Evolutionary conservation across 2,329 filamentous ascomycete genomes (phyloP).

Genomic region (Penicillium sclerotigenum): DNA sequence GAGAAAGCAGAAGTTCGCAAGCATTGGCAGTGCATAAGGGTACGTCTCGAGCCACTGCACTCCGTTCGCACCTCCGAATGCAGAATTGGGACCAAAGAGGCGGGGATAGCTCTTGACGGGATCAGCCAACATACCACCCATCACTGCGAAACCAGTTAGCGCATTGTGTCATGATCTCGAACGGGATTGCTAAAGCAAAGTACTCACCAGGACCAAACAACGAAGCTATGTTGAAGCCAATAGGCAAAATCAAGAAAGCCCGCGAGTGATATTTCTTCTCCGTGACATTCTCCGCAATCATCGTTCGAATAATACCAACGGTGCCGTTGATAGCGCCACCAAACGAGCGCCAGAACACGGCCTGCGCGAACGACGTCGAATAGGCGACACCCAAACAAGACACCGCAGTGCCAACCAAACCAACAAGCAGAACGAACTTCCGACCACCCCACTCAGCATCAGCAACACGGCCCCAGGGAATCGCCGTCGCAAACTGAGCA

Average conservation of each 20-base stretch:
- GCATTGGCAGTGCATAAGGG: constrained; percentile 67
- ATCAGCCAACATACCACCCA: constrained; percentile 67
- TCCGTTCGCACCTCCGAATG: constrained; percentile 54
- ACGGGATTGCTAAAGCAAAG: constrained; percentile 35
- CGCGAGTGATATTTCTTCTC: constrained; percentile 62
- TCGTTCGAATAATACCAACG: constrained; percentile 68
- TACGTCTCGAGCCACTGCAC: constrained; percentile 61
- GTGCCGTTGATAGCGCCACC: constrained; percentile 70
- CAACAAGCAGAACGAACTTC: constrained; percentile 74
- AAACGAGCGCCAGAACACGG: constrained; percentile 63
- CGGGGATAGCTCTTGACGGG: constrained; percentile 61
- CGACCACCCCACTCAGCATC: constrained; percentile 64
- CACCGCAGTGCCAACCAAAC: constrained; percentile 65
- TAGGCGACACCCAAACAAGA: constrained; percentile 68
- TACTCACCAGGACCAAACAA: constrained; percentile 48
- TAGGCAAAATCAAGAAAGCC: constrained; percentile 58
- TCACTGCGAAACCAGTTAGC: constrained; percentile 37
- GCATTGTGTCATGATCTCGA: constrained; percentile 40
- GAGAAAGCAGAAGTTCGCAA: constrained; percentile 62
- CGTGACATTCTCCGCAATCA: constrained; percentile 68
- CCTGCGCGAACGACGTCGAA: constrained; percentile 59
- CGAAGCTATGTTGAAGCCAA: constrained; percentile 65
- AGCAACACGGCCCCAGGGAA: constrained; percentile 72
- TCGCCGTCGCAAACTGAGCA: constrained; percentile 75
- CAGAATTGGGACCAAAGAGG: constrained; percentile 59